phyloP scores from a whole-genome alignment of 768 basidiomycete genomes.

The Rhodotorula diobovata region DNA sequence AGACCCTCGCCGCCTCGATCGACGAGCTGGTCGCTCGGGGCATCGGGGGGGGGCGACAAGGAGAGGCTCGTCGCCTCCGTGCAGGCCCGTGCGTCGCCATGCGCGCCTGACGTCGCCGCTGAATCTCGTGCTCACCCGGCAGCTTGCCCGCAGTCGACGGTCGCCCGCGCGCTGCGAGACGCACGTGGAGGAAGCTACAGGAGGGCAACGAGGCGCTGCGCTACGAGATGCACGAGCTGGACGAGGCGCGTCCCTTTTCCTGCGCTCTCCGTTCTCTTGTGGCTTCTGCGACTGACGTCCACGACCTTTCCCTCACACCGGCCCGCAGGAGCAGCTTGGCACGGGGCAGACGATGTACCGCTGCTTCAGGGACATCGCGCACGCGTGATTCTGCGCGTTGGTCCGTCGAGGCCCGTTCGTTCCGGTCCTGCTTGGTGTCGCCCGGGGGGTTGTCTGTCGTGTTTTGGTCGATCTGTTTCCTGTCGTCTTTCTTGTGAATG shows the following conservation, averaged over 20 bases:
- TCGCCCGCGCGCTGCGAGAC: background rate
- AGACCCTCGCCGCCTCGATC: background rate
- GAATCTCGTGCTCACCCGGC: too few relatives aligned
- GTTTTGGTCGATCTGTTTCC: too few relatives aligned
- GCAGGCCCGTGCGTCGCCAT: background rate
- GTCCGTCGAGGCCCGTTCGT: background rate
- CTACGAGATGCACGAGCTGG: constrained; percentile 2
- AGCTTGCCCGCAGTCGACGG: background rate
- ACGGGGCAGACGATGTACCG: too few relatives aligned
- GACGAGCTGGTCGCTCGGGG: background rate
- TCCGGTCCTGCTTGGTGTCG: background rate
- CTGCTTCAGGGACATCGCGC: background rate
- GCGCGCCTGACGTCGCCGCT: background rate
- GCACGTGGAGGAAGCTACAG: constrained; percentile 7
- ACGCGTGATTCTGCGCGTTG: background rate
- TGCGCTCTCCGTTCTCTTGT: background rate
- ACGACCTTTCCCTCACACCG: background rate
- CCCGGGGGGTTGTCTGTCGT: too few relatives aligned
- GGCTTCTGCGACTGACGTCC: background rate
- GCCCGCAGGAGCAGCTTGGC: background rate
- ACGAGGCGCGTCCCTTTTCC: background rate
- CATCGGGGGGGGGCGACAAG: background rate
- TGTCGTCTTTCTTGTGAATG: background rate
- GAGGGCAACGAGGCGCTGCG: background rate
- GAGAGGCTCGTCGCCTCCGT: background rate